Base-by-base conservation (phyloP, 2,329 filamentous ascomycete genomes). In the Keithomyces neogunnii region DNA sequence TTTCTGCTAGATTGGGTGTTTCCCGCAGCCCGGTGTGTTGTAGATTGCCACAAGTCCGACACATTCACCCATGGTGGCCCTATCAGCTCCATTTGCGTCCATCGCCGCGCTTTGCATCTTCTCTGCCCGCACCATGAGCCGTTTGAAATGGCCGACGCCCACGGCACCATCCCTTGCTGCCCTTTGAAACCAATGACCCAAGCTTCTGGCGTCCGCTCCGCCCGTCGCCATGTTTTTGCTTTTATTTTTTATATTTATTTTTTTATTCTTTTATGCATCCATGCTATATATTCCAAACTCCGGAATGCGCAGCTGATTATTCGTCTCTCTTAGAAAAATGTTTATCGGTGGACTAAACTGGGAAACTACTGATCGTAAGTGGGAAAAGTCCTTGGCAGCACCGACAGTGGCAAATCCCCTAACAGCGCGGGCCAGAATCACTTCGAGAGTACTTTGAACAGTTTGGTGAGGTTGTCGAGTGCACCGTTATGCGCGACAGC, bases 261-360 rank as follows among this genome's bases (percentile, higher is more conserved):
- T 4, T 19, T 19, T 26, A 40, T 44, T 19, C 3, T 29, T 29
- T 44, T 44, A 9, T 44, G 13, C 26, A 19, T 40, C 33, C 33
- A 35, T 11, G 33, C 11, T 35, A 35, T 35, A 35, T 35, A 35
- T 11, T 19, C 19, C 19, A 19, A 35, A 7, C 11, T 35, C 6
- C 33, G 33, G 11, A 35, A 35, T 35, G 19, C 19, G 43, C 36
- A 39, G 36, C 50, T 56, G 30, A 48, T 48, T 46, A 49, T 45
- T 31, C 30, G 19, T 44, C 13, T 36, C 19, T 19, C 55, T 63
- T 73, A 99, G 93, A 64, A 99, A 99, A 76, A 99, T 99, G 93
- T 99, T 99, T 63, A 99, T 99, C 70, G 93, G 93, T 62, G 93
- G 93, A 40, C 74, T 99, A 51, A 99, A 99, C 67, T 99, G 93